Evolutionary conservation across 345 rosid genomes (phyloP).

Genomic region (Cochlearia excelsa): DNA sequence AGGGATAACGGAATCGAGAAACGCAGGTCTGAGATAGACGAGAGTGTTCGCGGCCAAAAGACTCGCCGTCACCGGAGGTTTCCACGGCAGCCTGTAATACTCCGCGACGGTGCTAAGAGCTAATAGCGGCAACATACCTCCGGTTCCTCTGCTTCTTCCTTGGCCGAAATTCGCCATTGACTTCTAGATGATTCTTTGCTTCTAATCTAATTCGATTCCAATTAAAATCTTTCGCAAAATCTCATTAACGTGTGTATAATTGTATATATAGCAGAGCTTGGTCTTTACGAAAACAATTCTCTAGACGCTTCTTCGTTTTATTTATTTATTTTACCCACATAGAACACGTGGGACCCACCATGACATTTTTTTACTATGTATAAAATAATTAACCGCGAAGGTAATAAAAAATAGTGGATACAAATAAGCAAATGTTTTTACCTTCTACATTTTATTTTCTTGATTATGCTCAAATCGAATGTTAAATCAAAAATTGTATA

Average conservation of each 20-base stretch:
- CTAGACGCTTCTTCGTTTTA: slow-evolving; percentile 10
- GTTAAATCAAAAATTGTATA: neutral
- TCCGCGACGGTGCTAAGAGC: slow-evolving; percentile 69
- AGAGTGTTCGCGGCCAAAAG: slow-evolving; percentile 76
- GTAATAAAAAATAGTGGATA: too few relatives aligned
- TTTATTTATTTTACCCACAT: neutral
- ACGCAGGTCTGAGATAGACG: slow-evolving; percentile 65
- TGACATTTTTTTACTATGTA: too few relatives aligned
- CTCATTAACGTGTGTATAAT: too few relatives aligned
- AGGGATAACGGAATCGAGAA: slow-evolving; percentile 59
- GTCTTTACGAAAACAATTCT: slow-evolving; percentile 29
- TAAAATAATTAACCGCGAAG: too few relatives aligned
- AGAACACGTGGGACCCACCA: too few relatives aligned
- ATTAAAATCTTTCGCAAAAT: neutral
- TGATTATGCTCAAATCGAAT: neutral
- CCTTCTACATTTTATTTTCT: too few relatives aligned
- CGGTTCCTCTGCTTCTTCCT: slow-evolving; percentile 39
- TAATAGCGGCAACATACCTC: slow-evolving; percentile 74
- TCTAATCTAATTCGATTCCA: neutral
- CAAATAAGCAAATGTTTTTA: too few relatives aligned
- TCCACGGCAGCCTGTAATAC: slow-evolving; percentile 76
- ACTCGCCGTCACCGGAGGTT: slow-evolving; percentile 88
- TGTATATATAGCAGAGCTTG: too few relatives aligned
- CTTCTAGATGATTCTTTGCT: slow-evolving; percentile 17
- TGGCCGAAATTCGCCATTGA: slow-evolving; percentile 34